Evolutionary conservation across 176 grass and related monocot species (phyloP).

Genomic region (Chrysopogon serrulatus): DNA sequence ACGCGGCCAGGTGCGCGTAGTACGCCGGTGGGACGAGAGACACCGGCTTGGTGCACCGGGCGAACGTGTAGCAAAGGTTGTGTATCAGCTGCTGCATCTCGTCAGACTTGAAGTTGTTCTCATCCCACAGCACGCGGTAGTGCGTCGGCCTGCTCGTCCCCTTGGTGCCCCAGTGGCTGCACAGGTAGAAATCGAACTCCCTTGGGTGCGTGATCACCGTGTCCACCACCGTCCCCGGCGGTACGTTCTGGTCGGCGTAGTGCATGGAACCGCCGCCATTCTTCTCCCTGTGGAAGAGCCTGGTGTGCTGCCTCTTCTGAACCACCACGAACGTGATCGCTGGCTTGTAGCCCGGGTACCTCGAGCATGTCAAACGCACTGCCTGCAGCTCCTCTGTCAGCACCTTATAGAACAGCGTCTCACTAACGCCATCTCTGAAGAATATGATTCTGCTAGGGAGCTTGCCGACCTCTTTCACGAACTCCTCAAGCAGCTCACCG

Average conservation of each 20-base stretch:
- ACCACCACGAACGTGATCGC: conserved; percentile 74
- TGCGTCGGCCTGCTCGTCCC: conserved; percentile 88
- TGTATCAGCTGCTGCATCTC: conserved; percentile 90
- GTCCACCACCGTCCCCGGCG: conserved; percentile 86
- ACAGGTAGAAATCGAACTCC: conserved; percentile 91
- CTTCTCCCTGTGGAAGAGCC: conserved; percentile 61
- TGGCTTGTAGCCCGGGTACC: conserved; percentile 63
- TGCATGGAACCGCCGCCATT: conserved; percentile 23
- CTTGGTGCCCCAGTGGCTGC: conserved; percentile 92
- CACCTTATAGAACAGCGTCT: conserved; percentile 88
- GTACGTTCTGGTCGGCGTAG: conserved; percentile 74
- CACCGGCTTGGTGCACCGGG: conserved; percentile 79
- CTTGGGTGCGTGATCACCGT: conserved; percentile 89
- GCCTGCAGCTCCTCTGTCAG: conserved; percentile 84
- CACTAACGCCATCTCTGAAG: conserved; percentile 90
- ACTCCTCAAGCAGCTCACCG: conserved; percentile 75
- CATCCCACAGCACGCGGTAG: conserved; percentile 85
- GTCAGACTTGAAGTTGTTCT: conserved; percentile 73
- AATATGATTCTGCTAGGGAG: conserved; percentile 88
- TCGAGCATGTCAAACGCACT: conserved; percentile 41
- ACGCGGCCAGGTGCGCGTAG: conserved; percentile 87
- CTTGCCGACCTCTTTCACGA: conserved; percentile 50
- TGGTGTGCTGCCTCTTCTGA: conserved; percentile 94
- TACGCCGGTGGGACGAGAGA: conserved; percentile 87
- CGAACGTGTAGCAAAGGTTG: conserved; percentile 90